Conservation (phyloP, 2,329 filamentous ascomycete genomes). For the Lasiodiplodia theobromae region DNA sequence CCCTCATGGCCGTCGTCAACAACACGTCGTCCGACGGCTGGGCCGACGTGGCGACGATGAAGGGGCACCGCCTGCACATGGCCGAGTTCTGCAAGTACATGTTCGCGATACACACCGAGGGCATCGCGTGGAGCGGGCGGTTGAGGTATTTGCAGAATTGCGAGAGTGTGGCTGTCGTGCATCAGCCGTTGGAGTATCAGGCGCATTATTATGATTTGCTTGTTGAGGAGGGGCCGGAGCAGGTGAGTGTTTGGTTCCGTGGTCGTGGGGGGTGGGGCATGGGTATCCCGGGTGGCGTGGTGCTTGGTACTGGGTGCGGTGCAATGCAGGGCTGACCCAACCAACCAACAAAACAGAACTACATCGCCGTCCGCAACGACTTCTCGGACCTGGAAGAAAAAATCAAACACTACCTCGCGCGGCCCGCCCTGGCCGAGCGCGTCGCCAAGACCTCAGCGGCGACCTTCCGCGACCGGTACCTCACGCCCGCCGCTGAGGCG, state of each 20-base stretch:
- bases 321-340: slow-evolving; percentile 29
- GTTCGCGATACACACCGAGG: slow-evolving; percentile 35
- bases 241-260: neutral
- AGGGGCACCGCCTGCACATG: slow-evolving; percentile 34
- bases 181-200: slow-evolving; percentile 55
- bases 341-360: slow-evolving; percentile 47
- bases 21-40: slow-evolving; percentile 33
- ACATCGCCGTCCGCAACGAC: slow-evolving; percentile 56
- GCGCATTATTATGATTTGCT: slow-evolving; percentile 59
- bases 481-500: slow-evolving; percentile 62
- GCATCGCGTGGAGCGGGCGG: slow-evolving; percentile 42
- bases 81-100: slow-evolving; percentile 36
- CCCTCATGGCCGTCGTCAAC: slow-evolving; percentile 35
- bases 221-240: slow-evolving; percentile 47
- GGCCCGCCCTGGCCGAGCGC: slow-evolving; percentile 52
- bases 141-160: slow-evolving; percentile 45
- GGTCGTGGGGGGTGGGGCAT: neutral
- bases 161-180: slow-evolving; percentile 58
- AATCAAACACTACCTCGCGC: slow-evolving; percentile 51
- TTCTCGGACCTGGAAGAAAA: slow-evolving; percentile 47
- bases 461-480: slow-evolving; percentile 60
- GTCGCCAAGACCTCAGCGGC: slow-evolving; percentile 58
- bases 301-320: no score
- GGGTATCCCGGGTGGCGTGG: no score
- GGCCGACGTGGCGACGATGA: slow-evolving; percentile 39